Evolutionary conservation across 192 early-diverging fungal genomes (phyloP).

Genomic region (Phycomyces blakesleeanus): DNA sequence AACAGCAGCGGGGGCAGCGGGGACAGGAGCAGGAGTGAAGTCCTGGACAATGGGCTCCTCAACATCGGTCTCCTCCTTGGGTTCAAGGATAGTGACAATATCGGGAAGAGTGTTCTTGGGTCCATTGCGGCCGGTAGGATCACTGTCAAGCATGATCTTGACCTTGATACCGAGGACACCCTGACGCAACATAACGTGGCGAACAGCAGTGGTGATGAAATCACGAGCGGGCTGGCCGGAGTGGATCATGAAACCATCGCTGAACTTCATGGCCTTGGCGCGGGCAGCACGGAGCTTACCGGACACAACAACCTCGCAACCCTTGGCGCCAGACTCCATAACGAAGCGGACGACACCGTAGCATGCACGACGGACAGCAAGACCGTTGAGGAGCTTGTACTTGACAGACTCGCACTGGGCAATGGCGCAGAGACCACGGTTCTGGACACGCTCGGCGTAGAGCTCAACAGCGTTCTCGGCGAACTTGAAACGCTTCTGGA

Average conservation of each 20-base stretch:
- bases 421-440: slow-evolving; percentile 97
- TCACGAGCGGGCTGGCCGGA: slow-evolving; percentile 97
- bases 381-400: slow-evolving; percentile 95
- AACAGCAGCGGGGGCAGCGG: slow-evolving; percentile 24
- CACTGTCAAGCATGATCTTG: slow-evolving; percentile 98
- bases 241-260: slow-evolving; percentile 99
- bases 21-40: slow-evolving; percentile 35
- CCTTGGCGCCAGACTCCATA: slow-evolving; percentile 99
- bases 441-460: slow-evolving; percentile 96
- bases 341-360: slow-evolving; percentile 99
- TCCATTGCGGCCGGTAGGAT: slow-evolving; percentile 89
- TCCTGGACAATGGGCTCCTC: slow-evolving; percentile 66
- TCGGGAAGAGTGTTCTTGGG: slow-evolving; percentile 97
- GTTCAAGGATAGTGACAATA: slow-evolving; percentile 89
- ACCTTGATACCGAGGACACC: slow-evolving; percentile 99
- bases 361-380: slow-evolving; percentile 95
- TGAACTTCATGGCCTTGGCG: slow-evolving; percentile 99
- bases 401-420: slow-evolving; percentile 98
- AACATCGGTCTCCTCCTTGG: slow-evolving; percentile 81
- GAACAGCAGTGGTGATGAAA: slow-evolving; percentile 93
- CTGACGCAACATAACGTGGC: slow-evolving; percentile 97
- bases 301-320: slow-evolving; percentile 98
- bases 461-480: slow-evolving; percentile 97
- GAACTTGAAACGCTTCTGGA: slow-evolving; percentile 99
- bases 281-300: slow-evolving; percentile 99